These are phyloP conservation scores for Yamadazyma membranifaciens DNA, from an alignment of 1,139 yeast genomes.

Conservation along the genomic window DNA sequence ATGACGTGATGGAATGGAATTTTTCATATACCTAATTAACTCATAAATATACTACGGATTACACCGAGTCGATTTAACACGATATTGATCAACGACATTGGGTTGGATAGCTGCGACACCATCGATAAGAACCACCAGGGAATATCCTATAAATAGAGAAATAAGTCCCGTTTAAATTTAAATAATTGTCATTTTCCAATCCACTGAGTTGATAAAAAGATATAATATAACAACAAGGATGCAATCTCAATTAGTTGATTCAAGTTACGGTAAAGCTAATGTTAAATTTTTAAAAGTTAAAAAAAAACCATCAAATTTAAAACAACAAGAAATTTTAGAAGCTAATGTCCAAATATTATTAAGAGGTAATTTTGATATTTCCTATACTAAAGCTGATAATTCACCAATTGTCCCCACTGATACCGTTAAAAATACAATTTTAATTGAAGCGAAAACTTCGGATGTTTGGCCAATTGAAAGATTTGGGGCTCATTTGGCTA, in stretches of 20 bases:
- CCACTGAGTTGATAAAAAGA: not conserved
- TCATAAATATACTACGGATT: constrained; percentile 2
- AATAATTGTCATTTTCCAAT: not conserved
- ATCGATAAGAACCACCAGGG: not conserved
- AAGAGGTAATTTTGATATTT: constrained; percentile 71
- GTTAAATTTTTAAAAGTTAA: constrained; percentile 88
- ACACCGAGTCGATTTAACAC: constrained; percentile 3
- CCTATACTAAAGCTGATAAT: constrained; percentile 88
- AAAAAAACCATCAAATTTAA: constrained; percentile 67
- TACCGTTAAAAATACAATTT: constrained; percentile 86
- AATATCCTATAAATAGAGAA: constrained; percentile 12
- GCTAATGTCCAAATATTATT: constrained; percentile 76
- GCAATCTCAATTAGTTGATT: constrained; percentile 32
- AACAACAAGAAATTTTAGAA: constrained; percentile 77
- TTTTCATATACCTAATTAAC: no score
- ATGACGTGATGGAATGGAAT: not conserved
- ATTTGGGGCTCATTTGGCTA: constrained; percentile 80
- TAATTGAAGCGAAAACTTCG: constrained; percentile 74
- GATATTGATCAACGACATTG: not conserved
- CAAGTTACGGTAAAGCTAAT: constrained; percentile 87
- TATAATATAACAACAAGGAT: constrained; percentile 3
- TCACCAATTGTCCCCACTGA: constrained; percentile 90
- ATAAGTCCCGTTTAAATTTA: not conserved
- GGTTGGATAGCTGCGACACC: not conserved
- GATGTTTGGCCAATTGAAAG: constrained; percentile 89